Conservation (phyloP, 164 flowering plant species). For the Vitis rupestris region DNA sequence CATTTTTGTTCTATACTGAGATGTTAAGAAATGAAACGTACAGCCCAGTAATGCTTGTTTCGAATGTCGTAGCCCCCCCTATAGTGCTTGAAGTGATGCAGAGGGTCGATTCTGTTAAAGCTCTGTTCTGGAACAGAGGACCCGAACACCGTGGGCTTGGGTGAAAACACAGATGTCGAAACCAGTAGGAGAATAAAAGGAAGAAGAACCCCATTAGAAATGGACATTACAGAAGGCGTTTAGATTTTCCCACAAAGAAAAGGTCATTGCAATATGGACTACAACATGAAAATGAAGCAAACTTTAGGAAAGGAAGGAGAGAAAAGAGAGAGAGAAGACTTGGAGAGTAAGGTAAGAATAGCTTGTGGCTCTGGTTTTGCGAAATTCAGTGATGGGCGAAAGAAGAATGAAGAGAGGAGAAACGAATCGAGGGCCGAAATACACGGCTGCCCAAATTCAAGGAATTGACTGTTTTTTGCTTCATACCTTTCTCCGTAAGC, state of each 20-base stretch:
- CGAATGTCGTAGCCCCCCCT: constrained; percentile 42
- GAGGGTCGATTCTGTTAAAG: constrained; percentile 52
- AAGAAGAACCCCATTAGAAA: constrained; percentile 21
- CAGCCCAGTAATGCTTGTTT: constrained; percentile 66
- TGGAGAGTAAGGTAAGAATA: constrained; percentile 41
- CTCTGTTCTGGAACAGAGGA: constrained; percentile 22
- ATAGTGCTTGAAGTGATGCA: constrained; percentile 38
- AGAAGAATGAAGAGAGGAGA: not conserved
- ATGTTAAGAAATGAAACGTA: constrained; percentile 25
- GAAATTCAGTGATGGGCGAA: constrained; percentile 3
- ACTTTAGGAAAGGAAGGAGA: not conserved
- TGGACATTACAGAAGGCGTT: constrained; percentile 20
- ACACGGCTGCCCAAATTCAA: constrained; percentile 4
- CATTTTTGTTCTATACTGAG: no score
- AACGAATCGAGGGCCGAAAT: constrained; percentile 17
- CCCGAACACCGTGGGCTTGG: constrained; percentile 18
- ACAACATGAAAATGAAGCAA: constrained; percentile 8
- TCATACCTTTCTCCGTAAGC: constrained; percentile 8
- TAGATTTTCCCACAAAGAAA: constrained; percentile 2
- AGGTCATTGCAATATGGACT: constrained; percentile 13
- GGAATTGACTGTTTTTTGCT: constrained; percentile 1
- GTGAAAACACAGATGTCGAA: constrained; percentile 24
- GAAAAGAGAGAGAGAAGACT: constrained; percentile 21
- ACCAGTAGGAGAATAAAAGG: constrained; percentile 24
- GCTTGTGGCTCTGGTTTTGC: constrained; percentile 47